Evolutionary conservation across 495 filamentous ascomycete species (phyloP), one percentile per base, ranked within the genome.

Genomic region (Podospora pseudocomata): DNA sequence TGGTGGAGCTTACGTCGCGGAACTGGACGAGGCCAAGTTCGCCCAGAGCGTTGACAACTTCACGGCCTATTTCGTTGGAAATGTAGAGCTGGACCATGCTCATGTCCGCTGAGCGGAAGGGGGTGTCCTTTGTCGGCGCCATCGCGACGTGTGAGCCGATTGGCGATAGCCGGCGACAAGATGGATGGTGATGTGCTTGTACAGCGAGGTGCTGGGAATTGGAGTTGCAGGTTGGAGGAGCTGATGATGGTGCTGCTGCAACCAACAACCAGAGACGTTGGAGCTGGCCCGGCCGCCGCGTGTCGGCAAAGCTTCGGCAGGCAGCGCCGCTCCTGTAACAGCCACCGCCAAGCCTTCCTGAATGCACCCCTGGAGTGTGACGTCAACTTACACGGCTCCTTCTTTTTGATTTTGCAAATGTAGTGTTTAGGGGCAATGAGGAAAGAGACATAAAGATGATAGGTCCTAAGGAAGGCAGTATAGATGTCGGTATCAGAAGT

Each of bases 41-140:
- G 72, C 95, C 95, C 70, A 99, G 84, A 63, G 95, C 95, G 77
- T 92, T 97, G 67, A 98, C 92, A 71, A 97, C 94, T 84, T 99
- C 95, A 78, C 95, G 88, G 72, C 96, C 94, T 69, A 98, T 97
- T 84, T 99, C 95, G 74, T 97, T 97, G 70, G 95, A 92, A 74
- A 98, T 93, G 82, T 97, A 99, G 73, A 99, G 90, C 87, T 98
- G 95, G 77, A 96, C 96, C 87, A 99, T 89, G 86, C 93, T 96
- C 95, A 99, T 99, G 81, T 98, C 94, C 91, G 93, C 90, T 77
- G 96, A 98, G 85, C 96, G 95, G 90, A 99, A 97, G 84, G 97
- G 90, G 80, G 92, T 96, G 81, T 98, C 93, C 82, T 90, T 83
- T 73, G 79, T 75, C 71, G 82, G 80, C 74, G 80, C 85, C 85